Percentiles rank a stretch among this genome's conserved stretches.
phyloP scores from a whole-genome alignment of 306 rosid genomes.

The Pachyrhizus erosus region DNA sequence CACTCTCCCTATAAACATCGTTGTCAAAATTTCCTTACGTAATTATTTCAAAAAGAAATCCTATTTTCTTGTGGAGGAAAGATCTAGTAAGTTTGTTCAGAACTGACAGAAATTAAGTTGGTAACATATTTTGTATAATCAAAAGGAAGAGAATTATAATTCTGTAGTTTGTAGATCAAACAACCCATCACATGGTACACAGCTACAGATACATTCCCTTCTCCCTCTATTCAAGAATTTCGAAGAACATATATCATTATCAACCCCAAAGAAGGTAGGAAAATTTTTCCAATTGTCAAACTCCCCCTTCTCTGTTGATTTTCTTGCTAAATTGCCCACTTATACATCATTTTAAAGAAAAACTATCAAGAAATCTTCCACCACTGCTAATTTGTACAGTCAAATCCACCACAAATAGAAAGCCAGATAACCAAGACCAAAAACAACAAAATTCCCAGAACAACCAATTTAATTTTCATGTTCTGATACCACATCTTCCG shows the following conservation, averaged over 20 bases:
- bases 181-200: conserved; percentile 11
- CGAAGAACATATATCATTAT: background rate
- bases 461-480: conserved; percentile 91
- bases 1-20: background rate
- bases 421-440: conserved; percentile 86
- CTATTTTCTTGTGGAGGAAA: background rate
- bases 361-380: conserved; percentile 30
- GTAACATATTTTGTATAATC: conserved; percentile 35
- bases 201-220: conserved; percentile 25
- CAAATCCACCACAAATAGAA: conserved; percentile 86
- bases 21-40: background rate
- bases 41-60: background rate
- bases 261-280: conserved; percentile 32
- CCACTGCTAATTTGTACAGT: conserved; percentile 73
- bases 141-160: conserved; percentile 25
- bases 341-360: conserved; percentile 25
- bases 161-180: conserved; percentile 34
- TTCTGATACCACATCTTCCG: conserved; percentile 95
- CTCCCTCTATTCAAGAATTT: conserved; percentile 28
- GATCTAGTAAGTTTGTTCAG: background rate
- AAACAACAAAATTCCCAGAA: conserved; percentile 73
- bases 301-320: conserved; percentile 28
- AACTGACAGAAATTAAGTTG: background rate
- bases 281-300: conserved; percentile 31
- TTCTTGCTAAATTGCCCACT: conserved; percentile 14